Percentiles rank a stretch among this genome's conserved stretches.
phyloP scores from a whole-genome alignment of 2,329 filamentous ascomycete species.

The Pyricularia pennisetigena region DNA sequence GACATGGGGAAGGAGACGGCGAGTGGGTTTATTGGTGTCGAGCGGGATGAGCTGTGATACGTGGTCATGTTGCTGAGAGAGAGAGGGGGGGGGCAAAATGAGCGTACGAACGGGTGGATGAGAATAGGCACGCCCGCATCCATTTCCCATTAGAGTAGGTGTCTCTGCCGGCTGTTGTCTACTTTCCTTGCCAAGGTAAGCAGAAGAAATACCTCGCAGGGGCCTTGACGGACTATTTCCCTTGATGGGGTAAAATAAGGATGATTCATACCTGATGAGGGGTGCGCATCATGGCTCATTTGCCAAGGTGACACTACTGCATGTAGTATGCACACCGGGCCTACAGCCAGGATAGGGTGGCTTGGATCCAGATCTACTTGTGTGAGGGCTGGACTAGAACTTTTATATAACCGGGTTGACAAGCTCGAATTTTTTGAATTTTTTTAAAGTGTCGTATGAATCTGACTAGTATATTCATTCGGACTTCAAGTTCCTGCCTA shows the following conservation, averaged over 20 bases:
- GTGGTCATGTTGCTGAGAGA: neutral
- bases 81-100: neutral
- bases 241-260: neutral
- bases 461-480: neutral
- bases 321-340: neutral
- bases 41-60: slow-evolving; percentile 27
- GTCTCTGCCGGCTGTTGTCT: too few relatives aligned
- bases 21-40: slow-evolving; percentile 8
- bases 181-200: neutral
- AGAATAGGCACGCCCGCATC: too few relatives aligned
- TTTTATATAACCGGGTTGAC: neutral
- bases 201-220: neutral
- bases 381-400: neutral
- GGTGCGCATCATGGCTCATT: neutral
- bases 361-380: neutral
- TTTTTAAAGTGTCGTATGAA: neutral
- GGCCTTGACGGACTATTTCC: neutral
- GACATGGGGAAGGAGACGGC: slow-evolving; percentile 24
- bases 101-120: too few relatives aligned
- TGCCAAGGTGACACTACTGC: neutral
- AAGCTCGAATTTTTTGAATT: too few relatives aligned
- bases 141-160: too few relatives aligned
- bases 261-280: neutral
- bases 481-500: neutral
- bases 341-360: neutral